Base-by-base conservation (phyloP, 441 rosid genomes). In the Theobroma grandiflorum region DNA sequence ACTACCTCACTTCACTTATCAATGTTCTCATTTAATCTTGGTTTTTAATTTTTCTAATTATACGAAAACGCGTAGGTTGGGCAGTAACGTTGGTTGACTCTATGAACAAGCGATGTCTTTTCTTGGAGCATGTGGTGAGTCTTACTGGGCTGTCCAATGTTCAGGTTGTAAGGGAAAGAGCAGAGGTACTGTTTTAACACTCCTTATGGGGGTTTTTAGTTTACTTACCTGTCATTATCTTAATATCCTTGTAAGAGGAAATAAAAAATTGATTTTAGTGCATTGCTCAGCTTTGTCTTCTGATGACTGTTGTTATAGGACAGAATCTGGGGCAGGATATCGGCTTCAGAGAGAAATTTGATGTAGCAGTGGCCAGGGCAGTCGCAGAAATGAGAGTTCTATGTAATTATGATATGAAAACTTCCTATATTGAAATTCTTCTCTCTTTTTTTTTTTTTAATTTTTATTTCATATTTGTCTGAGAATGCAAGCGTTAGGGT, bases 381-480 rank as follows among this genome's bases (percentile, higher is more conserved):
- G 99, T 96, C 2, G 96, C 98, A 3, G 99, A 96, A 84, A 90
- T 96, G 98, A 91, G 98, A 89, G 87, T 95, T 69, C 87, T 96
- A 82, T 96, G 99, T 95, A 78, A 77, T 55, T 74, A 20, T 73
- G 57, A 67, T 53, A 58, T 31, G 3, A 55, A 16, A 53, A 53
- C 40, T 75, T 79, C 65, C 57, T 47, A n/a, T 20, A 64, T 69
- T 12, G 18, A 49, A 20, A 4, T 61, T 22, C 1, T 69, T 6
- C 53, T 35, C 52, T 35, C 8, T 59, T 80, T 31, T 38, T 26
- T 26, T 26, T 26, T 26, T 26, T 26, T 26, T 26, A 26, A 26
- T 26, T 26, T 26, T 26, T 26, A 26, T 26, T 26, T 26, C 31
- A 26, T 10, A 31, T 40, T 53, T 22, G 43, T 75, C 59, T 79